phyloP scores from a whole-genome alignment of 1,284 basidiomycete genomes.

The Marasmius sp. region DNA sequence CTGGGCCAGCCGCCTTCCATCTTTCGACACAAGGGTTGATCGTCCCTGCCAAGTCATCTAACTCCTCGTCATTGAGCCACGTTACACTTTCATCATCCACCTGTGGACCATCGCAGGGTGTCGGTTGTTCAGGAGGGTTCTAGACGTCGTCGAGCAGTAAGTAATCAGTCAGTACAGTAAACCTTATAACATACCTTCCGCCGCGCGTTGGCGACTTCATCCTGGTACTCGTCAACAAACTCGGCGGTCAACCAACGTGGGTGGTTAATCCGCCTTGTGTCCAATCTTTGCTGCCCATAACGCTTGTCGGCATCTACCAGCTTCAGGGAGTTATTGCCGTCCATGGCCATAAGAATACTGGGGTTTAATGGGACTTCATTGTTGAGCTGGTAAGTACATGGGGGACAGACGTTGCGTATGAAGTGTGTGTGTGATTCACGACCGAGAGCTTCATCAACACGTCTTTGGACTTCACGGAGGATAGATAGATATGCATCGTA shows the following conservation, averaged over 20 bases:
- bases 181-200: neutral
- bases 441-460: neutral
- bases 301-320: constrained; percentile 20
- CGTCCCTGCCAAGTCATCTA: constrained; percentile 4
- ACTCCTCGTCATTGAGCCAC: constrained; percentile 14
- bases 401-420: neutral
- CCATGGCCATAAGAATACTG: no score
- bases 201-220: constrained; percentile 25
- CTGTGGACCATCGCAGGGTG: neutral
- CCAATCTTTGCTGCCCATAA: constrained; percentile 17
- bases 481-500: neutral
- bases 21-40: constrained; percentile 27
- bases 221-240: constrained; percentile 28
- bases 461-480: neutral
- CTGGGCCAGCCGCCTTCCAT: constrained; percentile 32
- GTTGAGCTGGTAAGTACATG: neutral
- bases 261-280: constrained; percentile 5
- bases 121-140: neutral
- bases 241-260: constrained; percentile 19
- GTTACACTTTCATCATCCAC: constrained; percentile 4
- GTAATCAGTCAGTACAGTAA: neutral
- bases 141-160: neutral
- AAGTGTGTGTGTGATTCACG: neutral
- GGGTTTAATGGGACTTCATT: neutral
- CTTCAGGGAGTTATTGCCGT: constrained; percentile 35